Percentiles rank a stretch among this genome's conserved stretches.
Conservation (phyloP, 2,329 filamentous ascomycete species). For the Coniochaeta prunicola region DNA sequence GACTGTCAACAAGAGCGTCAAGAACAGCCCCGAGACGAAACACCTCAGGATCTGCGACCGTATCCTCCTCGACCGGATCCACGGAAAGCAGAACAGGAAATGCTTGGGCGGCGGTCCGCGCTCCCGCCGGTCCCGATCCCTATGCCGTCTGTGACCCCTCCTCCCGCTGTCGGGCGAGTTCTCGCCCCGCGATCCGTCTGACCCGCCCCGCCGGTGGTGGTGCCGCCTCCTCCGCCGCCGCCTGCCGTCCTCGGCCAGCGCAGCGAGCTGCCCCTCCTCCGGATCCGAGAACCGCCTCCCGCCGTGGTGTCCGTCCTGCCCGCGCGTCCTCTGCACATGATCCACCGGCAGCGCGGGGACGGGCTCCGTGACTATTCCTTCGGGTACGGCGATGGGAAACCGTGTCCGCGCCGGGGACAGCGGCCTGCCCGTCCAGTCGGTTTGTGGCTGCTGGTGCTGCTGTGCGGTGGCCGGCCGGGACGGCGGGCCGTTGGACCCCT, state of each 20-base stretch:
- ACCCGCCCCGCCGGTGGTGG: slow-evolving; percentile 5
- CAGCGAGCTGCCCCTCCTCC: slow-evolving; percentile 39
- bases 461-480: slow-evolving; percentile 16
- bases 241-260: slow-evolving; percentile 32
- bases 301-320: background rate
- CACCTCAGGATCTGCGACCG: slow-evolving; percentile 51
- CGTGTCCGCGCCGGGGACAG: background rate
- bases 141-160: background rate
- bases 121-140: background rate
- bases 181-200: slow-evolving; percentile 4
- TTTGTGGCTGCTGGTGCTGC: no score
- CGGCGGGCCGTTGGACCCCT: slow-evolving; percentile 23
- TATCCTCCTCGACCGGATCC: slow-evolving; percentile 44
- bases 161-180: slow-evolving; percentile 9
- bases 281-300: slow-evolving; percentile 32
- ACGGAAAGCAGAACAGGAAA: slow-evolving; percentile 49
- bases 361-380: slow-evolving; percentile 9
- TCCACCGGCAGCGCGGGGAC: slow-evolving; percentile 8
- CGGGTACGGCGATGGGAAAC: background rate
- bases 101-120: slow-evolving; percentile 23
- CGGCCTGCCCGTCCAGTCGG: background rate
- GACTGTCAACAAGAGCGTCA: slow-evolving; percentile 50
- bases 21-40: slow-evolving; percentile 57
- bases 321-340: background rate
- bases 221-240: slow-evolving; percentile 26